phyloP scores from a whole-genome alignment of 2,329 filamentous ascomycete genomes.

The Apiospora arundinis region DNA sequence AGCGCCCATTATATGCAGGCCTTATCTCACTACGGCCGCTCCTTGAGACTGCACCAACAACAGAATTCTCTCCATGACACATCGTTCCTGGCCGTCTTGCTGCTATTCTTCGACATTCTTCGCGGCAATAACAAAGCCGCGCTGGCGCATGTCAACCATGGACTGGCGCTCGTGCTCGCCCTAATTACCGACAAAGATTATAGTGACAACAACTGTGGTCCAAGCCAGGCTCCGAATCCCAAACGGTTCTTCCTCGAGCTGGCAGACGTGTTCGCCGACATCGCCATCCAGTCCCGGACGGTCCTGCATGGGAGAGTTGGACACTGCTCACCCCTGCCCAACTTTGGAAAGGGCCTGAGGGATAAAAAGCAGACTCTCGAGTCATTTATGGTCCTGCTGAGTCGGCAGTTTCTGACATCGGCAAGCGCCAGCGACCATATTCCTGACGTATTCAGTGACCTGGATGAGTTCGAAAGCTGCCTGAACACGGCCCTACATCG shows the following conservation, averaged over 20 bases:
- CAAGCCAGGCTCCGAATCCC: conserved; percentile 33
- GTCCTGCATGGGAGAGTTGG: conserved; percentile 33
- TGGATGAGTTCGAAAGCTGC: conserved; percentile 36
- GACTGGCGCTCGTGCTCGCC: conserved; percentile 41
- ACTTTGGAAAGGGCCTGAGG: conserved; percentile 31
- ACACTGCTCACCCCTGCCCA: conserved; percentile 32
- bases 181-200: conserved; percentile 37
- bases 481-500: conserved; percentile 28
- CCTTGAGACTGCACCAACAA: conserved; percentile 40
- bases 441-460: conserved; percentile 31
- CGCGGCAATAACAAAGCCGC: conserved; percentile 40
- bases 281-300: conserved; percentile 33
- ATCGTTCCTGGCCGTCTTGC: conserved; percentile 40
- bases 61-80: conserved; percentile 37
- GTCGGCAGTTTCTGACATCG: conserved; percentile 28
- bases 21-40: conserved; percentile 43
- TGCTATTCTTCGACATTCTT: conserved; percentile 41
- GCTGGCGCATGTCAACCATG: conserved; percentile 45
- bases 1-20: conserved; percentile 41
- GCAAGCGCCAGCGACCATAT: conserved; percentile 25
- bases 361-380: conserved; percentile 34
- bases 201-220: conserved; percentile 22
- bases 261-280: conserved; percentile 33
- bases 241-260: conserved; percentile 33
- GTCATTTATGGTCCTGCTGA: conserved; percentile 36